Evolutionary conservation across 202 grass and related monocot species (phyloP).

Genomic region (Schoenoplectus triqueter): DNA sequence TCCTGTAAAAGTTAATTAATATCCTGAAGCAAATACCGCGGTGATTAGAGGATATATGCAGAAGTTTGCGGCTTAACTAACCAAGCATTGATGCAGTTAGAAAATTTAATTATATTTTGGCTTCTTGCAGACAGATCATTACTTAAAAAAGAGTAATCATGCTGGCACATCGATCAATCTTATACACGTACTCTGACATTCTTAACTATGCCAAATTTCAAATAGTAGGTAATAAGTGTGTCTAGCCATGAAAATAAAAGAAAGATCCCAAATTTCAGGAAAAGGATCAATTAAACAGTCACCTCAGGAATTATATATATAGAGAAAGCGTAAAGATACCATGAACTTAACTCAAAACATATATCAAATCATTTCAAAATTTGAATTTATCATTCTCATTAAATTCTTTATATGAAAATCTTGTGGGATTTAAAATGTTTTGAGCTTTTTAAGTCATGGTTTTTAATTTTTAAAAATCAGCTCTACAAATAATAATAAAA

Average conservation of each 20-base stretch:
- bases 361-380: too few species aligned
- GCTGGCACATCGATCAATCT: background rate
- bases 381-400: too few species aligned
- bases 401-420: too few species aligned
- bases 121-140: background rate
- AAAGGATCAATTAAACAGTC: background rate
- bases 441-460: too few species aligned
- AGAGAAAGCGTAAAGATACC: too few species aligned
- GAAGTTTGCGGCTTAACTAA: too few species aligned
- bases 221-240: background rate
- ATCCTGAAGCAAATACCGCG: background rate
- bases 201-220: background rate
- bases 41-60: background rate
- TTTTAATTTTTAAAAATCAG: too few species aligned
- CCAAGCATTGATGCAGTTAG: too few species aligned
- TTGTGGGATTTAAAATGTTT: too few species aligned
- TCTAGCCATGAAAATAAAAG: conserved; percentile 3
- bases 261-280: conserved; percentile 4
- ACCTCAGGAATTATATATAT: conserved; percentile 1
- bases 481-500: too few species aligned
- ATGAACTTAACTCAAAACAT: too few species aligned
- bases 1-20: background rate
- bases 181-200: background rate
- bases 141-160: background rate
- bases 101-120: too few species aligned